These are phyloP conservation scores for Asparagopsis taxiformis DNA, from an alignment of 31 red algal genomes.

Conservation along the genomic window DNA sequence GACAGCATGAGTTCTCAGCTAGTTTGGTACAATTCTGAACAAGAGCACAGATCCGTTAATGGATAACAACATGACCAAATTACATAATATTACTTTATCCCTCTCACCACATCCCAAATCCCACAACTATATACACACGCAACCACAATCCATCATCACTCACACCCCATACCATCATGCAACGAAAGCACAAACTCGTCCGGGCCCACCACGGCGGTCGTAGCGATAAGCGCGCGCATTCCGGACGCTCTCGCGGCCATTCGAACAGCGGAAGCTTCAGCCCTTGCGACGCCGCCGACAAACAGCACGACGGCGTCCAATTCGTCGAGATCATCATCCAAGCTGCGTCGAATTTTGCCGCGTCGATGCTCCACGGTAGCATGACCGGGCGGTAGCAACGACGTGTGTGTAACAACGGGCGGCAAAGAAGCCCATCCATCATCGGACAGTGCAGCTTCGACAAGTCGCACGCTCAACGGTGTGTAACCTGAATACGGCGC, in stretches of 20 bases:
- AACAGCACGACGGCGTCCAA: constrained; percentile 65
- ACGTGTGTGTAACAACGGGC: constrained; percentile 43
- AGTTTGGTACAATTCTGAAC: too few relatives aligned
- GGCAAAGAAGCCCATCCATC: constrained; percentile 75
- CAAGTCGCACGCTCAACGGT: constrained; percentile 62
- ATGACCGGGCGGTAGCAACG: constrained; percentile 72
- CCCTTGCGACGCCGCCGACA: constrained; percentile 74
- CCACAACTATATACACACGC: too few relatives aligned
- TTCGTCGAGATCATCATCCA: constrained; percentile 15
- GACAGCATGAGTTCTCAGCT: too few relatives aligned
- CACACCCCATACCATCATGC: neutral
- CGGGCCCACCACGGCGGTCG: constrained; percentile 72
- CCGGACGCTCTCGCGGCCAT: constrained; percentile 44
- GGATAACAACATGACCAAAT: too few relatives aligned
- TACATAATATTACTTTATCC: too few relatives aligned
- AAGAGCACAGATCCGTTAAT: too few relatives aligned
- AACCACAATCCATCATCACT: too few relatives aligned
- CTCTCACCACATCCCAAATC: too few relatives aligned
- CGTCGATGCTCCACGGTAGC: constrained; percentile 46
- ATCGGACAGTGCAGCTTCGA: constrained; percentile 47
- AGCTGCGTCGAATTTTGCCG: constrained; percentile 9
- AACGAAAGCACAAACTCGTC: constrained; percentile 67
- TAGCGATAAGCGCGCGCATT: constrained; percentile 66
- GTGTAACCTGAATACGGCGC: constrained; percentile 82
- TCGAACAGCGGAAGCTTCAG: constrained; percentile 68